These are phyloP conservation scores for Chaetomiaceae sp. DNA, from an alignment of 2,329 filamentous ascomycete species.

Conservation along the genomic window DNA sequence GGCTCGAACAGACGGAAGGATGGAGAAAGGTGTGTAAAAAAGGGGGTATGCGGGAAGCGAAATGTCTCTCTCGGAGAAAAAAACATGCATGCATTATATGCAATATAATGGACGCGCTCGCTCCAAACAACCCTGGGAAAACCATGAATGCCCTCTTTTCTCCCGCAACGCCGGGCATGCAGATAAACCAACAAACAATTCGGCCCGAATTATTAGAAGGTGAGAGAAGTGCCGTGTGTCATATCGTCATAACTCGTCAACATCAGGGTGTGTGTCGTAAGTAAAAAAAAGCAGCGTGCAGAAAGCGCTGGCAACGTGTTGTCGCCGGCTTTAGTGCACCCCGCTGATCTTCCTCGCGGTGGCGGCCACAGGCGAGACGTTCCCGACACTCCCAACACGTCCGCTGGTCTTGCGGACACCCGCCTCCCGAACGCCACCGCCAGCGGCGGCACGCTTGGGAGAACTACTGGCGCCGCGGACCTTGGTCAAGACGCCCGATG, in stretches of 20 bases:
- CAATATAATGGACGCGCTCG: conserved; percentile 8
- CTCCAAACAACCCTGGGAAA: background rate
- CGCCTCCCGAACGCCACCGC: conserved; percentile 49
- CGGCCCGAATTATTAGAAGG: background rate
- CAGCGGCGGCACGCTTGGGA: conserved; percentile 24
- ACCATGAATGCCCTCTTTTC: background rate
- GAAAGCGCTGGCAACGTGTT: background rate
- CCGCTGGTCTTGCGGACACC: conserved; percentile 61
- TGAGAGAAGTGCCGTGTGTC: background rate
- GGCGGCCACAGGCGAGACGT: conserved; percentile 39
- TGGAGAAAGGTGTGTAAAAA: background rate
- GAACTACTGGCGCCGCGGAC: conserved; percentile 43
- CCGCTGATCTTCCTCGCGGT: conserved; percentile 47
- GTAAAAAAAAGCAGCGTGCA: no score
- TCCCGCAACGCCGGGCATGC: conserved; percentile 14
- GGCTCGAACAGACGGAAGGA: background rate
- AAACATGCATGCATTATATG: conserved; percentile 15
- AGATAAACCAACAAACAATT: conserved; percentile 2
- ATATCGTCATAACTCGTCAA: conserved; percentile 18
- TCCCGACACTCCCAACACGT: conserved; percentile 52
- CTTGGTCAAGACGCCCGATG: conserved; percentile 57
- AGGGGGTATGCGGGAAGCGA: conserved; percentile 2
- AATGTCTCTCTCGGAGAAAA: no score
- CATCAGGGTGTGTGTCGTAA: conserved; percentile 1
- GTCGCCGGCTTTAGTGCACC: background rate